Percentiles rank a stretch among this genome's conserved stretches.
phyloP scores from a whole-genome alignment of 345 rosid species.

The Citrus glauca region DNA sequence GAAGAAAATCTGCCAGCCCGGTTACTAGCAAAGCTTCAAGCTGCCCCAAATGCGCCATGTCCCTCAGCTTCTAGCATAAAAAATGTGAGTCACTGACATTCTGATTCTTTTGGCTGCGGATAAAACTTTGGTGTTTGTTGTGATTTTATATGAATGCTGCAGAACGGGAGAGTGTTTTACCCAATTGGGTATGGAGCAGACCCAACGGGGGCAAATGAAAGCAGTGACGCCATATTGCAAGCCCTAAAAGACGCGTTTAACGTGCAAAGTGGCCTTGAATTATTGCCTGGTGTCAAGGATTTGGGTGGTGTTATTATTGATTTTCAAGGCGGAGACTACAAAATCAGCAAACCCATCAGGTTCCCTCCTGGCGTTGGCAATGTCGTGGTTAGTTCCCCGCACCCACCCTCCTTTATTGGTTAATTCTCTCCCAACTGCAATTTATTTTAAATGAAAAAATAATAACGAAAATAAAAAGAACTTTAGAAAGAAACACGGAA shows the following conservation, averaged over 20 bases:
- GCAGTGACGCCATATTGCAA: constrained; percentile 51
- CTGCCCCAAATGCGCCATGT: constrained; percentile 16
- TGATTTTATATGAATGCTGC: background rate
- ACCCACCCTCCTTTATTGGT: background rate
- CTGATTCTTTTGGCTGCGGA: background rate
- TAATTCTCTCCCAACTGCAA: too few relatives aligned
- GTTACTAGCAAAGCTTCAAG: constrained; percentile 36
- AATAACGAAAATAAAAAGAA: too few relatives aligned
- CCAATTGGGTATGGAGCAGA: constrained; percentile 73
- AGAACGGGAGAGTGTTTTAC: constrained; percentile 54
- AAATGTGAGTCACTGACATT: constrained; percentile 26
- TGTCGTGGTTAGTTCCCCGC: constrained; percentile 38
- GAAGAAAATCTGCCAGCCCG: constrained; percentile 29
- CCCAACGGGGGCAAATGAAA: constrained; percentile 55
- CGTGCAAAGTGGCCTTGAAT: constrained; percentile 26
- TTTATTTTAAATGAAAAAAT: too few relatives aligned
- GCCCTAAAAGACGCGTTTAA: constrained; percentile 58
- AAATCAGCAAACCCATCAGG: constrained; percentile 51
- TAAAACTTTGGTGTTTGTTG: background rate
- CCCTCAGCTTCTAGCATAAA: constrained; percentile 19
- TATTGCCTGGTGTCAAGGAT: constrained; percentile 64
- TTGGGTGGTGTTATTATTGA: constrained; percentile 64
- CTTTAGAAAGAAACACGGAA: too few relatives aligned
- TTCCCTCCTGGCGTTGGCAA: constrained; percentile 63
- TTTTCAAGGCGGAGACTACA: constrained; percentile 68